Percentiles rank a stretch among this genome's conserved stretches.
Evolutionary conservation across 768 basidiomycete genomes (phyloP).

Genomic region (Crassisporium funariophilum): DNA sequence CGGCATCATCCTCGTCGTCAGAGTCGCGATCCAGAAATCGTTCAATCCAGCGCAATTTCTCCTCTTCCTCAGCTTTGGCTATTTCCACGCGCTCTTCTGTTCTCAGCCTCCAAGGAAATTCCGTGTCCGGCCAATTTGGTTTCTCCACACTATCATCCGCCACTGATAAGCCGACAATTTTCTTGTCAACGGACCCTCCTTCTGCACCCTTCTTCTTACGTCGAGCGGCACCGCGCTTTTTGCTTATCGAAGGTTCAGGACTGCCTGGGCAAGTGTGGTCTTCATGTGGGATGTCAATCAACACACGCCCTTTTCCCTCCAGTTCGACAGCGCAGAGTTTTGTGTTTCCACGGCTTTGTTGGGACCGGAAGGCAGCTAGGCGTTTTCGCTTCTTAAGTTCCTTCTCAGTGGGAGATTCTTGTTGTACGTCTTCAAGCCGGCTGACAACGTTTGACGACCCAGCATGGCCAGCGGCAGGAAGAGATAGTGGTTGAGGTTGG

Average conservation of each 20-base stretch:
- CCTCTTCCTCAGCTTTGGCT: constrained; percentile 56
- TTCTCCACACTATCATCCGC: constrained; percentile 38
- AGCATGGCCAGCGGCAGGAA: constrained; percentile 39
- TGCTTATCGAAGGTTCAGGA: constrained; percentile 34
- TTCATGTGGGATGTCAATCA: constrained; percentile 59
- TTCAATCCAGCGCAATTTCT: constrained; percentile 66
- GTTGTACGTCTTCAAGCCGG: constrained; percentile 40
- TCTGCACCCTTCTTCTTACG: constrained; percentile 55
- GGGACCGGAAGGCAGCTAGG: constrained; percentile 65
- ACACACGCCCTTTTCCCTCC: constrained; percentile 68
- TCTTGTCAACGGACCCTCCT: constrained; percentile 32
- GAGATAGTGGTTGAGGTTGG: constrained; percentile 51
- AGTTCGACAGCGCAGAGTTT: constrained; percentile 65
- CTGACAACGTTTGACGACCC: constrained; percentile 47
- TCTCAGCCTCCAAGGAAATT: constrained; percentile 77
- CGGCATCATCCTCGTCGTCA: constrained; percentile 55
- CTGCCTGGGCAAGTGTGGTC: constrained; percentile 28
- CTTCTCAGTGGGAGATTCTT: constrained; percentile 51
- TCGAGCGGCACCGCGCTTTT: constrained; percentile 42
- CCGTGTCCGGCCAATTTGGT: constrained; percentile 78
- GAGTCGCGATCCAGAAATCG: constrained; percentile 74
- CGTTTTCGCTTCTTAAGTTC: constrained; percentile 69
- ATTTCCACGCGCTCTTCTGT: constrained; percentile 55
- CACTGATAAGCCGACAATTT: constrained; percentile 20
- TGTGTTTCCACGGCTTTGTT: constrained; percentile 33